Percentiles rank a stretch among this genome's conserved stretches.
Conservation (phyloP, 2,329 filamentous ascomycete genomes). For the Monosporascus sp. region DNA sequence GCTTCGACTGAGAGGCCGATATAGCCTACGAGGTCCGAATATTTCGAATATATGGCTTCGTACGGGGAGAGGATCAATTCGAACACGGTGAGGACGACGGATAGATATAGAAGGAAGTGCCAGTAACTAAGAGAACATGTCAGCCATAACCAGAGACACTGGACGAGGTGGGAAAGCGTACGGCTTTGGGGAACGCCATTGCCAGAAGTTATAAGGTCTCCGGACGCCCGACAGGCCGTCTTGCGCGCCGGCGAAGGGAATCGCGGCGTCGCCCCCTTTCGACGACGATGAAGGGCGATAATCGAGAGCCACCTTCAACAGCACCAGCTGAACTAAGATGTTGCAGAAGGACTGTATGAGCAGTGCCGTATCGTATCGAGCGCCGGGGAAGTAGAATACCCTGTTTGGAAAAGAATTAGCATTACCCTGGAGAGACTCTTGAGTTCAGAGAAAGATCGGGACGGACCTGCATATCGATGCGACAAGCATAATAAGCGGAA, state of each 20-base stretch:
- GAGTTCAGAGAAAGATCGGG: background rate
- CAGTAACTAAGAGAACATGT: conserved; percentile 55
- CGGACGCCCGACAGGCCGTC: conserved; percentile 35
- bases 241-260: conserved; percentile 56
- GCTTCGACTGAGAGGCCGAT: conserved; percentile 75
- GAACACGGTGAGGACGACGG: conserved; percentile 52
- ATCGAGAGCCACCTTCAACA: conserved; percentile 65
- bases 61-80: conserved; percentile 63
- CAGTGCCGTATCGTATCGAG: conserved; percentile 57
- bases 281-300: conserved; percentile 55
- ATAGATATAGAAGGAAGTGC: conserved; percentile 68
- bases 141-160: conserved; percentile 10
- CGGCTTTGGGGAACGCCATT: conserved; percentile 68
- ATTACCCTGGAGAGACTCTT: background rate
- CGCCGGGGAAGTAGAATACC: conserved; percentile 66
- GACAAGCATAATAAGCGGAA: conserved; percentile 67
- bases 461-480: conserved; percentile 59
- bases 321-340: conserved; percentile 55
- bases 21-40: conserved; percentile 65
- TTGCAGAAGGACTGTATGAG: conserved; percentile 62
- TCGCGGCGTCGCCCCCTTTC: conserved; percentile 53
- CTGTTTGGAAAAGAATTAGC: conserved; percentile 29
- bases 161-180: conserved; percentile 29
- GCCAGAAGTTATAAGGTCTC: conserved; percentile 76
- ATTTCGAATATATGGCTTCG: conserved; percentile 53